Percentiles rank a stretch among this genome's conserved stretches.
Evolutionary conservation across 345 rosid genomes (phyloP).

Genomic region (Pistacia integerrima): DNA sequence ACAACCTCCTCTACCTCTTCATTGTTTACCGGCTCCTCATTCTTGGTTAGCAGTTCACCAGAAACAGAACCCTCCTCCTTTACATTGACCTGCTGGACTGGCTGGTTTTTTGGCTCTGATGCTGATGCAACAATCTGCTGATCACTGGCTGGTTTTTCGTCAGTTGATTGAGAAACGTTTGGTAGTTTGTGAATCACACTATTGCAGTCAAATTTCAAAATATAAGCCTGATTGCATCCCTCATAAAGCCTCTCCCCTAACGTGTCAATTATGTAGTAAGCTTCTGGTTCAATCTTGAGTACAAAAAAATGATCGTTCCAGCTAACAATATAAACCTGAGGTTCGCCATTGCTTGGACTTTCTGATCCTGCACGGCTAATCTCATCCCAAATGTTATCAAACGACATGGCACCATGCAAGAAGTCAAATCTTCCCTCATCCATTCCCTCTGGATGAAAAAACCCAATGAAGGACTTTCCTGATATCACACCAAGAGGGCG

Average conservation of each 20-base stretch:
- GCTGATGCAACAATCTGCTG: slow-evolving; percentile 29
- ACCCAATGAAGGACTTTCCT: slow-evolving; percentile 84
- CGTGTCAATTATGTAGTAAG: slow-evolving; percentile 89
- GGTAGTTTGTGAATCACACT: slow-evolving; percentile 52
- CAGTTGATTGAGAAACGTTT: slow-evolving; percentile 32
- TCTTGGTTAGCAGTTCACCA: slow-evolving; percentile 17
- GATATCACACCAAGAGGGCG: slow-evolving; percentile 70
- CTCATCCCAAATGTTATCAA: slow-evolving; percentile 96
- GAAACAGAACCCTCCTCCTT: slow-evolving; percentile 37
- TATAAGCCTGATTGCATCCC: slow-evolving; percentile 93
- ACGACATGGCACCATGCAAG: slow-evolving; percentile 87
- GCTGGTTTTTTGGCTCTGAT: slow-evolving; percentile 35
- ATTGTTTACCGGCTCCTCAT: slow-evolving; percentile 20
- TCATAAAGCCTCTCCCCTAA: slow-evolving; percentile 96
- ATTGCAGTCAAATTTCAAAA: slow-evolving; percentile 74
- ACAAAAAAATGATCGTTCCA: slow-evolving; percentile 99
- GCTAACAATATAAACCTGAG: slow-evolving; percentile 82
- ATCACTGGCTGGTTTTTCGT: slow-evolving; percentile 49
- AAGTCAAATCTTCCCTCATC: slow-evolving; percentile 77
- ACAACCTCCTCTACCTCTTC: slow-evolving; percentile 37
- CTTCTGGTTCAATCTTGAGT: slow-evolving; percentile 78
- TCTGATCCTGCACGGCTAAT: slow-evolving; percentile 55
- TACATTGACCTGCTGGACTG: slow-evolving; percentile 23
- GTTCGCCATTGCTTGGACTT: slow-evolving; percentile 41
- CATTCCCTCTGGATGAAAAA: slow-evolving; percentile 84